Base-by-base conservation (phyloP, 2,329 filamentous ascomycete species). In the Microdochium trichocladiopsis region DNA sequence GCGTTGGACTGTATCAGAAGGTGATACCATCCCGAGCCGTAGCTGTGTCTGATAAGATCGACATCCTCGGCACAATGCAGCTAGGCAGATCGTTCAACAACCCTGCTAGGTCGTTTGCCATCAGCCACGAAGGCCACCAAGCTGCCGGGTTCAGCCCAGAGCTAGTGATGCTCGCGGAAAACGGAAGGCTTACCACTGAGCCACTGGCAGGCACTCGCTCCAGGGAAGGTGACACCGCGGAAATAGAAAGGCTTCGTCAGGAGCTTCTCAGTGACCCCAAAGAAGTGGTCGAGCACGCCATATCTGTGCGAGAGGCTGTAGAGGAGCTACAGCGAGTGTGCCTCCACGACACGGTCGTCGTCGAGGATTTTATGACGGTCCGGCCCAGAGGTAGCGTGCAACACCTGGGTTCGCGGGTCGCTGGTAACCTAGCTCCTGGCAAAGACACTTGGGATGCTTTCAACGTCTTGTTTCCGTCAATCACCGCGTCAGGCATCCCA, bases 111-210 rank as follows among this genome's bases (percentile, higher is more conserved):
- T 58, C 36, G 5, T 45, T 45, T 45, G 41, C 41, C 41, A 45
- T 45, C 14, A 55, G 47, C 14, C 52, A 58, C 25, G 45, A 12
- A 11, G 52, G 55, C 14, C 48, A 49, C 24, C 36, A 55, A 51
- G 56, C 56, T 16, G 57, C 54, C 21, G 58, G 57, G 8, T 60
- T 60, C 51, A 57, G 54, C 24, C 58, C 57, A 2, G 58, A 58
- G 49, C 49, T 59, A 14, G 52, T 59, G 10, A 36, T 55, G 28
- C 50, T 50, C 6, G 12, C 57, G 33, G 33, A 57, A 10, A 25
- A 57, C 25, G 51, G 52, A 1, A 54, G 50, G 16, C 52, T 60
- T 4, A 50, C 43, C 21, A 58, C 56, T 4, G 56, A 58, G 51
- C 53, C 53, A 9, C 41, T 57, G 36, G 55, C 57, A 2, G 57